Evolutionary conservation across 163 green algal genomes (phyloP), one percentile per base, ranked within the genome.

Genomic region (Scenedesmus sp.): DNA sequence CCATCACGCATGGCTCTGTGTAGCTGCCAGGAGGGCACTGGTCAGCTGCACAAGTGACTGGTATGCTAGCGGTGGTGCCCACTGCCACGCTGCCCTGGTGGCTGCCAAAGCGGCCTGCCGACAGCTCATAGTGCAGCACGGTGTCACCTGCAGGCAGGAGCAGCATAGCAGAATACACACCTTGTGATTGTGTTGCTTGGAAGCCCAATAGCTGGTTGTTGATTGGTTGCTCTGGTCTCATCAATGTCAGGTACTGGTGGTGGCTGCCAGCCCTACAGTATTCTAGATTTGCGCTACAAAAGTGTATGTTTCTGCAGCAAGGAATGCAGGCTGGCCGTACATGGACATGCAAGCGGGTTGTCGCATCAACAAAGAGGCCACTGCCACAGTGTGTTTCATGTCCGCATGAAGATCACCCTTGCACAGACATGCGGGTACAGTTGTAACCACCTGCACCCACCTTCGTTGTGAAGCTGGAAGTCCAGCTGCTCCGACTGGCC

Each of bases 381-480:
- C 34, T 46, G 34, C 34, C 34, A 46, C 34, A 46, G 34, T 46
- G 34, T 46, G 34, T 46, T 46, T 46, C 34, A 46, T 46, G 34
- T 46, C 34, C 34, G 34, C 34, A 46, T 46, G 34, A 0, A 46
- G 34, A 46, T 0, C 34, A 46, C 34, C 34, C 34, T 46, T 46
- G 34, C 34, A 46, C 34, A 46, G 34, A 46, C 34, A 46, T 46
- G 34, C 34, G 34, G 13, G 10, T 83, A 46, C 8, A 3, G 13
- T 83, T 1, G 8, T 83, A 83, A 16, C 10, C 59, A 66, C 9
- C 54, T 15, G 54, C 10, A 62, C 26, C 5, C 84, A 89, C 84
- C 84, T 16, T 89, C 12, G 20, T 89, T 89, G 7, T 64, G 55
- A 79, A 89, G 84, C 13, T 89, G n/a, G 56, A 89, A 89, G 23